A percentile compares a stretch with the other conserved stretches of the same genome.
Evolutionary conservation across 164 flowering plant genomes (phyloP).

Genomic region (Vitis rotundifolia): DNA sequence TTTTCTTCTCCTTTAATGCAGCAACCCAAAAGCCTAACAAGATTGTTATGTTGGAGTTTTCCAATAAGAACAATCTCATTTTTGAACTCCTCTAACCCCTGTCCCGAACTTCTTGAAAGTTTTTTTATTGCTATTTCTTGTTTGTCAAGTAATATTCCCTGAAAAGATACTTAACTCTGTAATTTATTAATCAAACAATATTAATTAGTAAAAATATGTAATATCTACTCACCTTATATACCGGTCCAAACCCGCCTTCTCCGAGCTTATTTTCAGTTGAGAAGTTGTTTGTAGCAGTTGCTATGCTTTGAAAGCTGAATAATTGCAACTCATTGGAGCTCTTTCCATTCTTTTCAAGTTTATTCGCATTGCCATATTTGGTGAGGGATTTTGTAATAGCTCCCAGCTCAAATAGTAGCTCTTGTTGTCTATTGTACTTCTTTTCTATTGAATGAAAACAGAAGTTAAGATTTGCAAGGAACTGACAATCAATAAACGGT

Average conservation of each 20-base stretch:
- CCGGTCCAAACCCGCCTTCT: conserved; percentile 43
- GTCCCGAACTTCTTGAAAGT: conserved; percentile 28
- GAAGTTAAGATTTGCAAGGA: too few relatives aligned
- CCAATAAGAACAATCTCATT: conserved; percentile 30
- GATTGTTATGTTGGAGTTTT: conserved; percentile 38
- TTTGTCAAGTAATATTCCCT: conserved; percentile 26
- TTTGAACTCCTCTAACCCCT: conserved; percentile 33
- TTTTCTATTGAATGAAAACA: neutral
- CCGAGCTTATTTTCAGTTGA: conserved; percentile 30
- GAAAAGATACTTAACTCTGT: neutral
- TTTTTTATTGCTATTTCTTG: conserved; percentile 35
- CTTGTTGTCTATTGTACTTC: neutral
- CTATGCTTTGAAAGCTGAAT: conserved; percentile 13
- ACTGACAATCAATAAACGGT: too few relatives aligned
- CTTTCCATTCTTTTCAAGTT: neutral
- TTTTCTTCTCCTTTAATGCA: conserved; percentile 29
- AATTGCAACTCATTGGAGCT: conserved; percentile 8
- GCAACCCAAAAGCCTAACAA: conserved; percentile 31
- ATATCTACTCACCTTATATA: conserved; percentile 26
- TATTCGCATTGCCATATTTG: neutral
- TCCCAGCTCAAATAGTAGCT: conserved; percentile 4
- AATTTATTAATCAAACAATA: neutral
- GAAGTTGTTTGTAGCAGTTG: conserved; percentile 30
- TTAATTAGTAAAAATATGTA: too few relatives aligned
- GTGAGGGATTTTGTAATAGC: too few relatives aligned